phyloP scores from a whole-genome alignment of 129 eudicot species.

The Pittosporum tobira region DNA sequence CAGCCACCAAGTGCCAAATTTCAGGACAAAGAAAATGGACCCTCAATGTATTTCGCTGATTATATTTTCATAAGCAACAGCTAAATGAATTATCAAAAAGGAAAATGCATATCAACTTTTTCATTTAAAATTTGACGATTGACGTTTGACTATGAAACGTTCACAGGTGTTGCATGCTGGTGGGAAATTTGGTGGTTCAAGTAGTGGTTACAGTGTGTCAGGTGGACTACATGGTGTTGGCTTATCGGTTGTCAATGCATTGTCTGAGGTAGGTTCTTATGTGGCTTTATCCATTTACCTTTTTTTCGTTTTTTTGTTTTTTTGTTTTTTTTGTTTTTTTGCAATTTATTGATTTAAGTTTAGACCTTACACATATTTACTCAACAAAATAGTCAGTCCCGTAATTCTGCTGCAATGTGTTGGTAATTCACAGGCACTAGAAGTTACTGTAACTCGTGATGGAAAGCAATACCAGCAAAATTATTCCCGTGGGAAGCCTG shows the following conservation, averaged over 20 bases:
- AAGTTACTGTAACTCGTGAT: constrained; percentile 94
- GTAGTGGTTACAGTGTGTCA: constrained; percentile 93
- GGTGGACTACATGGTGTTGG: constrained; percentile 99
- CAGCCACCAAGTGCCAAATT: too few species aligned
- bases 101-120: too few species aligned
- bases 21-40: too few species aligned
- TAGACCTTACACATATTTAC: too few species aligned
- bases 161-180: constrained; percentile 99
- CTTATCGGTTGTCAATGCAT: constrained; percentile 89
- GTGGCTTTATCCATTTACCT: too few species aligned
- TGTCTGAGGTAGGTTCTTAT: constrained; percentile 90
- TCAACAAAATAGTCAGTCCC: too few species aligned
- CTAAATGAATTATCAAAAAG: too few species aligned
- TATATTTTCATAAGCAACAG: neutral
- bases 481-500: constrained; percentile 86
- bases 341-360: too few species aligned
- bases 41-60: neutral
- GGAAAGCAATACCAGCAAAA: constrained; percentile 68
- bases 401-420: constrained; percentile 7
- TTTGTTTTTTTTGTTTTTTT: neutral
- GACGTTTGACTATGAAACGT: constrained; percentile 6
- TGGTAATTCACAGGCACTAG: constrained; percentile 54
- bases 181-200: constrained; percentile 97
- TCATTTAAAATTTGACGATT: neutral
- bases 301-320: too few species aligned